These are phyloP conservation scores for Barbarea vulgaris DNA, from an alignment of 345 rosid genomes.

Conservation along the genomic window DNA sequence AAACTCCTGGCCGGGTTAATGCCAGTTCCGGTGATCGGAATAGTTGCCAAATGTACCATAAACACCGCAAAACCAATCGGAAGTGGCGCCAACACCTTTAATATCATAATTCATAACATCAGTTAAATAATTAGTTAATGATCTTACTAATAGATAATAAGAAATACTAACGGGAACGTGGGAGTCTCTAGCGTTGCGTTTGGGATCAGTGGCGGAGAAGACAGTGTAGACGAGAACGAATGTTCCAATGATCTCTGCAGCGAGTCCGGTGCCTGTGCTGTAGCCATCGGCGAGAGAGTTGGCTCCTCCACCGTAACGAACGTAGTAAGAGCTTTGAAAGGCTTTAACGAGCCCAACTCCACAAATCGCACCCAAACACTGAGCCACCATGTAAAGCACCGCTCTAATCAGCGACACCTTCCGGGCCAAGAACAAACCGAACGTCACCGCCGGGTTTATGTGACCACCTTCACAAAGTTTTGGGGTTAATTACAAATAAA, in stretches of 20 bases:
- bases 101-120: background rate
- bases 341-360: constrained; percentile 82
- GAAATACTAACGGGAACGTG: constrained; percentile 71
- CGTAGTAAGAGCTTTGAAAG: constrained; percentile 61
- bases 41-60: constrained; percentile 71
- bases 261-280: constrained; percentile 61
- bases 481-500: background rate
- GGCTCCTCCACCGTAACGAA: constrained; percentile 65
- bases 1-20: constrained; percentile 76
- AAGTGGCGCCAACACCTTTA: constrained; percentile 66
- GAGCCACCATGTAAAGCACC: constrained; percentile 71
- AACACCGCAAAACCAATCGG: constrained; percentile 74
- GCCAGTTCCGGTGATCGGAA: constrained; percentile 73
- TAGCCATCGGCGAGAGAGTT: constrained; percentile 53
- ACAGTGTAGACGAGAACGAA: constrained; percentile 86
- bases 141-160: background rate
- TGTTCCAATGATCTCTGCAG: constrained; percentile 88
- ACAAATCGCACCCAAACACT: constrained; percentile 74
- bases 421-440: constrained; percentile 71
- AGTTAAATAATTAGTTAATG: background rate
- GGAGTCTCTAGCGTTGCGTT: constrained; percentile 82
- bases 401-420: constrained; percentile 76
- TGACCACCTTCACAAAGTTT: constrained; percentile 56
- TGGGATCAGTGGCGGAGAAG: constrained; percentile 88
- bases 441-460: constrained; percentile 89